These are phyloP conservation scores for Lepidium africanum DNA, from an alignment of 345 rosid genomes.

Conservation along the genomic window DNA sequence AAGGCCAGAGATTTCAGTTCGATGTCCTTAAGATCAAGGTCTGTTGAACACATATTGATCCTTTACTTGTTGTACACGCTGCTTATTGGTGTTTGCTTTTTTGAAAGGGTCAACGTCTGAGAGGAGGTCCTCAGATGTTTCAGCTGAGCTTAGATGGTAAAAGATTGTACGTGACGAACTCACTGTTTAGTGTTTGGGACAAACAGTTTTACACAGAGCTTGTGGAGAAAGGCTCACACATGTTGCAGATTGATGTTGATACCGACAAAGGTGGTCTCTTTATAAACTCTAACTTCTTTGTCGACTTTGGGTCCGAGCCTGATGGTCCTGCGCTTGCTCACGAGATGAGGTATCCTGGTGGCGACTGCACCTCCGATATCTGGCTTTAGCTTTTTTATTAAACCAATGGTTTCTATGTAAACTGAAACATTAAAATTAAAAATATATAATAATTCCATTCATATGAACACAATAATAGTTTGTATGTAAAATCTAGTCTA, in stretches of 20 bases:
- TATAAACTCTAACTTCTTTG: constrained; percentile 60
- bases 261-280: constrained; percentile 58
- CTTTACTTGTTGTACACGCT: neutral
- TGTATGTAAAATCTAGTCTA: no score
- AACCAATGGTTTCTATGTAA: neutral
- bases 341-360: constrained; percentile 91
- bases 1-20: constrained; percentile 49
- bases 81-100: neutral
- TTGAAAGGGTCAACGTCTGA: constrained; percentile 47
- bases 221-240: constrained; percentile 73
- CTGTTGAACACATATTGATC: neutral
- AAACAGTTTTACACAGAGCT: constrained; percentile 70
- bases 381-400: constrained; percentile 32
- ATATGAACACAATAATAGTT: no score
- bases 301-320: constrained; percentile 71
- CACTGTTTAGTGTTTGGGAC: constrained; percentile 79
- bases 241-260: constrained; percentile 75
- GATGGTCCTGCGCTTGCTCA: constrained; percentile 87
- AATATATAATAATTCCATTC: no score
- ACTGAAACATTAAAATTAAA: neutral
- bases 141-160: constrained; percentile 84
- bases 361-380: constrained; percentile 86
- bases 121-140: constrained; percentile 92
- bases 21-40: constrained; percentile 71
- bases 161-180: constrained; percentile 75